Base-by-base conservation (phyloP, 2,329 filamentous ascomycete genomes). In the Cryphonectria japonica region DNA sequence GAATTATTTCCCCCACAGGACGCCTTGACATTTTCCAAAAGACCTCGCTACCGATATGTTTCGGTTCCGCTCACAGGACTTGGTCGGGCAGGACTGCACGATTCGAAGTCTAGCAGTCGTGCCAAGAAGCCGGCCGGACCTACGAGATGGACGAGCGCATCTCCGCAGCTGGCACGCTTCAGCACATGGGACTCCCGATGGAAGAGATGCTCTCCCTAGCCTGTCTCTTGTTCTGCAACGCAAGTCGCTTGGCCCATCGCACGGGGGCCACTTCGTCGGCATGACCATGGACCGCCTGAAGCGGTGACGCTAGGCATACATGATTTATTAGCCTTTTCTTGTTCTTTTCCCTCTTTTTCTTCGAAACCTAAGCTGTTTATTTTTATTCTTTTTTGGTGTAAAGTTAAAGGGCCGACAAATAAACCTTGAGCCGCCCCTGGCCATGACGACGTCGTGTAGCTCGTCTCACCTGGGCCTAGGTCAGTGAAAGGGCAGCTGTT, bases 61-160 rank as follows among this genome's bases (percentile, higher is more conserved):
- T 59, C 54, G 54, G 29, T 16, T 22, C 54, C 54, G 54, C 26
- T 32, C 26, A 16, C 29, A 59, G 26, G 16, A 59, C 6, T 14
- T 32, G 11, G 59, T 39, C 59, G 16, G 34, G 29, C 13, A 61
- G 11, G 46, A n/a, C 39, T 19, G 54, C 16, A 29, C 29, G 8
- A 32, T 19, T 16, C 41, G 3, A 50, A 46, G 13, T n/a, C 46
- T 43, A 52, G 46, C 46, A 39, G 32, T 39, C 64, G 29, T 34
- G 43, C 22, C 32, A 54, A 39, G 32, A 26, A 22, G 46, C 64
- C 32, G 59, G 16, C 46, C 46, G 32, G 19, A 39, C 7, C 26
- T 5, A 66, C 64, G 43, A 66, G 64, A 50, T 39, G 19, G 34
- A 66, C 46, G 64, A n/a, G 54, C 32, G 64, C 46, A 50, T 39